A percentile compares a stretch with the other conserved stretches of the same genome.
phyloP scores from a whole-genome alignment of 2,329 filamentous ascomycete genomes.

The Gnomoniopsis smithogilvyi region DNA sequence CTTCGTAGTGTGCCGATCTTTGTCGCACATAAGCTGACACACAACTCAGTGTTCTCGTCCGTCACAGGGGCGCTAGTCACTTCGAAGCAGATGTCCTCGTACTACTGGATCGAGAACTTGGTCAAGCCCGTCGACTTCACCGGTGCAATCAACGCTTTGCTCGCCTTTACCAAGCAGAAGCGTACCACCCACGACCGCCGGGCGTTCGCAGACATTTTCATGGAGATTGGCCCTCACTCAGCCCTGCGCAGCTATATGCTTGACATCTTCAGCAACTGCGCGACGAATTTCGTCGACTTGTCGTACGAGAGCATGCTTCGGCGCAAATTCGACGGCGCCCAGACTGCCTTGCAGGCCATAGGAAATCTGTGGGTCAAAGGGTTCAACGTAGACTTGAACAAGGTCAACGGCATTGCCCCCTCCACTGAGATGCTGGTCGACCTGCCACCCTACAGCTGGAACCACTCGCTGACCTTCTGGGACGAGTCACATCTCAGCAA shows the following conservation, averaged over 20 bases:
- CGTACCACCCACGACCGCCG: not conserved
- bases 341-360: constrained; percentile 41
- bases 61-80: not conserved
- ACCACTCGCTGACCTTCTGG: constrained; percentile 12
- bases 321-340: constrained; percentile 48
- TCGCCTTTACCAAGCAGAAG: not conserved
- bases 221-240: not conserved
- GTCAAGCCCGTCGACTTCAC: constrained; percentile 3
- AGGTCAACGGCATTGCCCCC: constrained; percentile 9
- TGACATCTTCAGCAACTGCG: not conserved
- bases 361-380: constrained; percentile 44
- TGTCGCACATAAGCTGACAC: too few species aligned
- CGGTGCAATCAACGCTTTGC: not conserved
- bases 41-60: constrained; percentile 1
- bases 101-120: constrained; percentile 7
- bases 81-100: not conserved
- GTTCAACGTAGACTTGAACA: constrained; percentile 37
- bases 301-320: constrained; percentile 43
- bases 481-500: constrained; percentile 17
- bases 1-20: too few species aligned
- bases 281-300: not conserved
- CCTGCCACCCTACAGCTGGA: constrained; percentile 15
- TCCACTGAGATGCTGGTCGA: constrained; percentile 4
- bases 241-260: constrained; percentile 1
- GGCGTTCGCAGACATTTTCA: constrained; percentile 4